Base-by-base conservation (phyloP, 805 yeast species). In the Candida alai region DNA sequence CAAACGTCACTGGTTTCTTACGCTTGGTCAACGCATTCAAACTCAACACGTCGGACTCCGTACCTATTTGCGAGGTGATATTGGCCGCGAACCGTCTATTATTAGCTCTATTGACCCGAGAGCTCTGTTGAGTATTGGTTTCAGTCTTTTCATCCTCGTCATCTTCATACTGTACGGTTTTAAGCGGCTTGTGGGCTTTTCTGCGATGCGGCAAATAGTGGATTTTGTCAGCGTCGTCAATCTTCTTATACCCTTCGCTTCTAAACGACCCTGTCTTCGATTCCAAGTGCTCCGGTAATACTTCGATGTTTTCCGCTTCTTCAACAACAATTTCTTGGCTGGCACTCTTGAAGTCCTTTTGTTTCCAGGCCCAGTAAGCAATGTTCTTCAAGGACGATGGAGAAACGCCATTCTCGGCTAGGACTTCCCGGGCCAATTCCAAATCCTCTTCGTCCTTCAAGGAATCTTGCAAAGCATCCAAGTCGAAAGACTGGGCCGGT, bases 1-100 rank as follows among this genome's bases (percentile, higher is more conserved):
- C 97, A 68, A 89, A 89, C n/a, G 93, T 82, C 6, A 90, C 97
- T 0, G 96, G 95, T 51, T 90, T 90, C 57, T 83, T 85, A 43
- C 97, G 74, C 52, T 86, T 88, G 44, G 86, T 84, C 47, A 90
- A 72, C 43, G 90, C 94, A 54, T 89, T 90, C 60, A 87, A 72
- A 28, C 85, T 81, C 45, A 89, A 63, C 5, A 85, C 73, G 49
- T 87, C 97, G 1, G 84, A 79, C 47, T 85, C 94, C 2, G 86
- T 70, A 26, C 93, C 93, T 46, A 85, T 71, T 45, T 83, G 89
- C 1, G 89, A 86, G 48, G 80, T 83, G 26, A 87, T 81, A 54
- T 85, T 96, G 17, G 93, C 96, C 4, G 84, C 96, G 51, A 84
- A 80, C 43, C 96, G 73, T 61, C 96, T 77, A 50, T 84, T 85